Evolutionary conservation across 805 yeast genomes (phyloP).

Genomic region (Saturnispora saitoi): DNA sequence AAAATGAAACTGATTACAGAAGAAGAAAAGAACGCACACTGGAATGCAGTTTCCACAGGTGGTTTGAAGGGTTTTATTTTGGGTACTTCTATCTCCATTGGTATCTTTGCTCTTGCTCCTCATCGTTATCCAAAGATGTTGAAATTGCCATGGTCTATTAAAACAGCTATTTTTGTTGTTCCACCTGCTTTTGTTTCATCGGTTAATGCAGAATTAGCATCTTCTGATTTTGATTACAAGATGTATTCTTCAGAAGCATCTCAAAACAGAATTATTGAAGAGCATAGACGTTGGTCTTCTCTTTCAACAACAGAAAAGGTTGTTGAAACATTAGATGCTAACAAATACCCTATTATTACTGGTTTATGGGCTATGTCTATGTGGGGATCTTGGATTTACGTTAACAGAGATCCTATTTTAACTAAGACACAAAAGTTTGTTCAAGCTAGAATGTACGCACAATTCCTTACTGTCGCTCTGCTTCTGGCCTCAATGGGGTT

Average conservation of each 20-base stretch:
- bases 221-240: slow-evolving; percentile 53
- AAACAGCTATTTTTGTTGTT: slow-evolving; percentile 56
- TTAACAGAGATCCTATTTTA: slow-evolving; percentile 68
- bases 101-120: slow-evolving; percentile 44
- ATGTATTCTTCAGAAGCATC: slow-evolving; percentile 44
- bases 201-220: slow-evolving; percentile 63
- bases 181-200: slow-evolving; percentile 60
- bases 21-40: slow-evolving; percentile 17
- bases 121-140: slow-evolving; percentile 36
- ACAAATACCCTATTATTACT: slow-evolving; percentile 60
- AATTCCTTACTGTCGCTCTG: slow-evolving; percentile 65
- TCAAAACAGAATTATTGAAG: slow-evolving; percentile 35
- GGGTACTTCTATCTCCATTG: slow-evolving; percentile 51
- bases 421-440: slow-evolving; percentile 72
- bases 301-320: slow-evolving; percentile 42
- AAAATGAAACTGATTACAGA: slow-evolving; percentile 17
- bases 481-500: slow-evolving; percentile 61
- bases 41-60: slow-evolving; percentile 9
- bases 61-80: slow-evolving; percentile 18
- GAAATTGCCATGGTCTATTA: slow-evolving; percentile 45
- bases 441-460: slow-evolving; percentile 88
- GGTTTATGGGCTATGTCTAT: slow-evolving; percentile 75
- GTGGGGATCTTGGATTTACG: slow-evolving; percentile 69
- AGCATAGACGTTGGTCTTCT: slow-evolving; percentile 42
- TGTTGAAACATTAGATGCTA: slow-evolving; percentile 39